Base-by-base conservation (phyloP, 2,329 filamentous ascomycete species). In the Pseudogymnoascus sp. region DNA sequence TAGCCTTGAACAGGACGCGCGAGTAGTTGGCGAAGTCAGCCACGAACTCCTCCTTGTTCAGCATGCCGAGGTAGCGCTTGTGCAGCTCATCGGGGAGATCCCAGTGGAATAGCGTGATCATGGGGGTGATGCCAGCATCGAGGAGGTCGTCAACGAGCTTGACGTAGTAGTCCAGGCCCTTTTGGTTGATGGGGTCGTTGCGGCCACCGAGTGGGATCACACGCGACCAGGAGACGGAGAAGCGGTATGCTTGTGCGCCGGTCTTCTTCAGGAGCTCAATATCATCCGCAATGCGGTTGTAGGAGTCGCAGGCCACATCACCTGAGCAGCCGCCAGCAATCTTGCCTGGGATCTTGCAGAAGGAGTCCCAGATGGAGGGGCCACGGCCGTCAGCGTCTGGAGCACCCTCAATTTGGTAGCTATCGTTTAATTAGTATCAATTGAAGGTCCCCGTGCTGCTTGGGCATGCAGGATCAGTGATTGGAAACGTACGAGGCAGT, bases 281-380 rank as follows among this genome's bases (percentile, higher is more conserved):
- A 72, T 96, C 91, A 72, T 91, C 85, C 40, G 79, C 80, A 61
- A 86, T 90, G 62, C 88, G 86, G 77, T 93, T 87, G 80, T 96
- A 96, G 29, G 89, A 93, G 78, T 96, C 90, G 77, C 91, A 96
- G 38, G 91, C 91, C 47, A 90, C 83, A 61, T 85, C 86, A 61
- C 91, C 91, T 47, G 86, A 88, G 69, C 82, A 86, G 64, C 85
- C 87, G 70, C 90, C 89, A 63, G 90, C 90, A 70, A 95, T 92
- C 77, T 95, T 96, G 71, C 90, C 90, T 6, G 88, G 86, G 62
- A 85, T 87, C 66, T 83, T 83, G 77, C 89, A 93, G 78, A 96
- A 96, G n/a, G 84, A 87, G 76, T 96, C 91, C 91, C 91, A 96
- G 75, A 96, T 95, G 66, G 88, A 91, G 62, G 90, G 86, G 21